phyloP scores from a whole-genome alignment of 768 basidiomycete species.

The Termitomyces sp. region DNA sequence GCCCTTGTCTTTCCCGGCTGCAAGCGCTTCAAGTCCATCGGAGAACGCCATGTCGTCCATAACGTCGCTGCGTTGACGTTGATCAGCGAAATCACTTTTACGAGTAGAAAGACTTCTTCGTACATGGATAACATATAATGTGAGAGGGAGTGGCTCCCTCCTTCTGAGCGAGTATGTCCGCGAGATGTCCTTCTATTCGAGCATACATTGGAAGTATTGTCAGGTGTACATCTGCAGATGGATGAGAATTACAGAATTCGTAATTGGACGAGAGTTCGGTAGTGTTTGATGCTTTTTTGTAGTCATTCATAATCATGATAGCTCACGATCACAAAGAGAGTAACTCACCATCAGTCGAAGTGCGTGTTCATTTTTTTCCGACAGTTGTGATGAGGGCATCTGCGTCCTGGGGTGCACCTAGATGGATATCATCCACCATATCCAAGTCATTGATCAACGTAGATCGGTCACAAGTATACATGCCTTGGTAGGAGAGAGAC shows the following conservation, averaged over 20 bases:
- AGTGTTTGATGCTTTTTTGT: neutral
- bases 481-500: slow-evolving; percentile 20
- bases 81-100: neutral
- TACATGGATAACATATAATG: slow-evolving; percentile 9
- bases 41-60: slow-evolving; percentile 24
- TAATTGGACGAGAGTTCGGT: neutral
- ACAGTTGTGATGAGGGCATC: slow-evolving; percentile 17
- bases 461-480: neutral
- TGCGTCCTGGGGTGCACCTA: slow-evolving; percentile 13
- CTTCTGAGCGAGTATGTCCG: too few relatives aligned
- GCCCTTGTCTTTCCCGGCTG: slow-evolving; percentile 18
- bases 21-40: slow-evolving; percentile 21
- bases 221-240: neutral
- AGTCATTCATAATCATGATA: too few relatives aligned
- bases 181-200: neutral
- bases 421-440: neutral
- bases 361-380: slow-evolving; percentile 11
- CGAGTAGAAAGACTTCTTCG: neutral
- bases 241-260: neutral
- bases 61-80: slow-evolving; percentile 11
- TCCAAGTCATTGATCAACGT: neutral
- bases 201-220: neutral
- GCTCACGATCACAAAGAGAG: neutral
- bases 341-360: slow-evolving; percentile 10
- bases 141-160: too few relatives aligned